Base-by-base conservation (phyloP, 2,329 filamentous ascomycete species). In the Whalleya microplaca region DNA sequence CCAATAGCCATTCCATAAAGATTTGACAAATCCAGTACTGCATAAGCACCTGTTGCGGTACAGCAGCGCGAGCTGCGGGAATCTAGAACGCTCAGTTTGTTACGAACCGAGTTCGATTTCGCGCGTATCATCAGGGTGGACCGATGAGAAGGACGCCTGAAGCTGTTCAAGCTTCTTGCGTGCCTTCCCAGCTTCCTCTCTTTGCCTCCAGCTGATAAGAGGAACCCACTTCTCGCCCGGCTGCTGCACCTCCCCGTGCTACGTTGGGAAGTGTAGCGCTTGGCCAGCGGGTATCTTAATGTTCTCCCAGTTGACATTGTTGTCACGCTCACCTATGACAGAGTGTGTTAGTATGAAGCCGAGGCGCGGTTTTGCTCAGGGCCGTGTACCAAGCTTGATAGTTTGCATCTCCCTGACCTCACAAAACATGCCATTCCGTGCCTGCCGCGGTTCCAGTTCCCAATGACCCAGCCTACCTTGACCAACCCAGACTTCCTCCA, bases 351-450 rank as follows among this genome's bases (percentile, higher is more conserved):
- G 41, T 41, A 44, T 23, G 37, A 44, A 10, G n/a, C n/a, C 20
- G 10, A 42, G 9, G 14, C 4, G 12, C 4, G 41, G 21, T 29
- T n/a, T 21, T n/a, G 12, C 29, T 29, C 6, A n/a, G 21, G 3
- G 53, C n/a, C n/a, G 53, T 55, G 3, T 64, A 64, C 63, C 62
- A 19, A 60, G 58, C 44, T 64, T 64, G 29, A 77, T 64, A 10
- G 74, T 61, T 62, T 76, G 77, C 68, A 86, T 74, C 64, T 81
- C 79, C 23, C 80, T 72, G 2, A 79, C 76, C 7, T 81, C 82
- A 66, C 84, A 87, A 66, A 82, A 85, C 56, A 82, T 75, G 23
- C 82, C 83, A 21, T 77, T 80, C 46, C 75, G 73, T 1, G 79
- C 82, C 2, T 68, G 73, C 21, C 81, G 72, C 41, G 77, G 67